Percentiles rank a stretch among this genome's conserved stretches.
Conservation (phyloP, 352 stramenopile genomes). For the Porosira glacialis region DNA sequence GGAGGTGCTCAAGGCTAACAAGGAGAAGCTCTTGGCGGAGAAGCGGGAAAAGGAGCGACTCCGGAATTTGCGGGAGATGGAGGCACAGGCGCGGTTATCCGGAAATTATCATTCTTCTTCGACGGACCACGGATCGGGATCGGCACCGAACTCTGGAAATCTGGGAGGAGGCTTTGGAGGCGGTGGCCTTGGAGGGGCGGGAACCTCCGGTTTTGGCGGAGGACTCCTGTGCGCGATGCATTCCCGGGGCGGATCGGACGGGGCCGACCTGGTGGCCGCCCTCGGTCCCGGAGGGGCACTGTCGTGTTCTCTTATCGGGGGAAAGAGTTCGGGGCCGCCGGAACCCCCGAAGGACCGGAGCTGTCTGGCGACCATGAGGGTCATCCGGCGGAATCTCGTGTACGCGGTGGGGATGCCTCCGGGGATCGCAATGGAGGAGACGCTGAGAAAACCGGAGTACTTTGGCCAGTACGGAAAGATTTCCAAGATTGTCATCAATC, state of each 20-base stretch:
- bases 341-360: slow-evolving; percentile 77
- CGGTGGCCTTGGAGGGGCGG: too few species aligned
- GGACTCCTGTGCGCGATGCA: too few species aligned
- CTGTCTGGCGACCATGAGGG: slow-evolving; percentile 79
- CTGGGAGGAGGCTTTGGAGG: too few species aligned
- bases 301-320: background rate
- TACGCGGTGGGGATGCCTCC: slow-evolving; percentile 80
- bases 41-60: slow-evolving; percentile 68
- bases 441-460: slow-evolving; percentile 74
- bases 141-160: too few species aligned
- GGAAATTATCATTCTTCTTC: too few species aligned
- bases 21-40: slow-evolving; percentile 74
- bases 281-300: slow-evolving; percentile 8
- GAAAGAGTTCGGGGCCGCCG: slow-evolving; percentile 55
- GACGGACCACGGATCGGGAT: too few species aligned
- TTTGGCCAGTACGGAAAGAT: slow-evolving; percentile 83
- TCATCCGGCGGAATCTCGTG: slow-evolving; percentile 81
- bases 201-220: too few species aligned
- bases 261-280: slow-evolving; percentile 42
- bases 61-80: slow-evolving; percentile 45
- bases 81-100: slow-evolving; percentile 39
- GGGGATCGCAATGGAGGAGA: slow-evolving; percentile 71
- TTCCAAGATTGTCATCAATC: slow-evolving; percentile 82
- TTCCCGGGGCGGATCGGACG: slow-evolving; percentile 30
- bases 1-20: slow-evolving; percentile 83